phyloP scores from a whole-genome alignment of 2,329 filamentous ascomycete species.

The Penicillium sp. region DNA sequence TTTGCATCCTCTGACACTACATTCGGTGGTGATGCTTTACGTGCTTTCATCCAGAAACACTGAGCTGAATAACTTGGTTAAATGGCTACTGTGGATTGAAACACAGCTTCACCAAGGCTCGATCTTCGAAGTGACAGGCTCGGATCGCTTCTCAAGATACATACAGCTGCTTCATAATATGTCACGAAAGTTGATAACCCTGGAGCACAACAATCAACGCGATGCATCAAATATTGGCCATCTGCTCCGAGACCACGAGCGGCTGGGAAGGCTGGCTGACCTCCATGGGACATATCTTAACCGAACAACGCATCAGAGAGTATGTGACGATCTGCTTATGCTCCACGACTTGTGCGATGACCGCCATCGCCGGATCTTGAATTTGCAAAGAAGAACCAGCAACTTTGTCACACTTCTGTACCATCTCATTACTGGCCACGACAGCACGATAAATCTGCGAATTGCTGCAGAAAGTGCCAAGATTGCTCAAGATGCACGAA shows the following conservation, averaged over 20 bases:
- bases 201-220: constrained; percentile 20
- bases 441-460: constrained; percentile 20
- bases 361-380: constrained; percentile 17
- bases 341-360: constrained; percentile 18
- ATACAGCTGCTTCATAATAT: constrained; percentile 21
- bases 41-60: constrained; percentile 14
- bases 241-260: constrained; percentile 15
- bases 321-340: constrained; percentile 17
- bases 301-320: constrained; percentile 9
- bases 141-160: constrained; percentile 18
- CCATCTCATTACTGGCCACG: constrained; percentile 24
- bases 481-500: constrained; percentile 15
- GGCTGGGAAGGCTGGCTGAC: constrained; percentile 9
- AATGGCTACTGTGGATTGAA: constrained; percentile 22
- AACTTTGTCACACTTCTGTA: constrained; percentile 24
- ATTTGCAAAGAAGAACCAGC: constrained; percentile 15
- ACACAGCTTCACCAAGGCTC: constrained; percentile 22
- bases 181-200: constrained; percentile 20
- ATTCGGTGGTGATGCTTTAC: constrained; percentile 17
- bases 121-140: constrained; percentile 17
- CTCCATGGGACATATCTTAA: not conserved
- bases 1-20: not conserved
- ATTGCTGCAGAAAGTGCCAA: constrained; percentile 16
- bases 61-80: constrained; percentile 17
- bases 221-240: constrained; percentile 18